Base-by-base conservation (phyloP, 2,329 filamentous ascomycete species). In the Penicillium sp. region DNA sequence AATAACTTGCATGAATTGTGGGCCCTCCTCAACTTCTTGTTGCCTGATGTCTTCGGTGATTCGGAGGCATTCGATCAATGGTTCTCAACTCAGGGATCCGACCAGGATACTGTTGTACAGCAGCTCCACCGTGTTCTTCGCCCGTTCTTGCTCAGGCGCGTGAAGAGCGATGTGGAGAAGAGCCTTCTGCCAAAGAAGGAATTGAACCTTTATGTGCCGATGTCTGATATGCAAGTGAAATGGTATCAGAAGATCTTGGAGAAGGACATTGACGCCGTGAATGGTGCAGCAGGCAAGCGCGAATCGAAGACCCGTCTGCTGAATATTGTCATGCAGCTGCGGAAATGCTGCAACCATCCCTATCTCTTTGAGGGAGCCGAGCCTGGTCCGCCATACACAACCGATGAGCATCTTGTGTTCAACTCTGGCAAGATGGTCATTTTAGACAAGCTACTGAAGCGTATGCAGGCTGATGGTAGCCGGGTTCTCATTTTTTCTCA, bases 211-310 rank as follows among this genome's bases (percentile, higher is more conserved):
- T 99, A 97, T 68, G 88, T 99, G 60, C 94, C 93, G 61, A 97
- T 99, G 93, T 92, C 94, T 1, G 92, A 97, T 51, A 99, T 99
- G 94, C 94, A 99, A 72, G 84, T 97, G 62, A 96, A 94, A 69
- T 99, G 94, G 93, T 99, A 99, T 69, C 89, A 96, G 73, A 97
- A 97, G 78, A 99, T 99, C 63, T 79, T 99, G 3, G 94, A 99
- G 68, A 99, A 97, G 76, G 94, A 99, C 67, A 99, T 99, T 56
- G 94, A 99, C 72, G 94, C 94, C 12, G 93, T 99, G 65, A 99
- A 99, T 62, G 94, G 94, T 55, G 94, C 93, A 24, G 91, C 89
- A 58, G 94, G 94, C 44, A 99, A 97, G 76, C 89, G 92, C 54
- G 94, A 99, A 75, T 97, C 93, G 26, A 99, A 99, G 78, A 99